These are phyloP conservation scores for Podospora conica DNA, from an alignment of 495 filamentous ascomycete genomes.

Conservation along the genomic window DNA sequence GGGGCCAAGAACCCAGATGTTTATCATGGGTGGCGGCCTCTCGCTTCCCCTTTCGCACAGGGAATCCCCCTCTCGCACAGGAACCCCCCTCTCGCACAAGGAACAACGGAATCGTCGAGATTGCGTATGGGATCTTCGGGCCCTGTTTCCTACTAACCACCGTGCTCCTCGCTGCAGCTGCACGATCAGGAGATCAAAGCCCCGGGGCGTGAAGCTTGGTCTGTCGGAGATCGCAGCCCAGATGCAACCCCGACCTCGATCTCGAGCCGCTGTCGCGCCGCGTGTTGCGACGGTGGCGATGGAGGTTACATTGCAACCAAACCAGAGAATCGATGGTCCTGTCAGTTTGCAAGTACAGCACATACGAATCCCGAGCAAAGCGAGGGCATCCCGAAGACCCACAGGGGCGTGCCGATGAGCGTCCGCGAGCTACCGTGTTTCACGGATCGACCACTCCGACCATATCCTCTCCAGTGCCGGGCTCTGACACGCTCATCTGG, in stretches of 20 bases:
- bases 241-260: not conserved
- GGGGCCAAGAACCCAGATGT: not conserved
- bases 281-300: not conserved
- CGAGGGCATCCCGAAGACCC: not conserved
- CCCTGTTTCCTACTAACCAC: not conserved
- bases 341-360: not conserved
- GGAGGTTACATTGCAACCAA: not conserved
- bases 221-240: not conserved
- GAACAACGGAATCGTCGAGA: not conserved
- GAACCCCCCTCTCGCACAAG: not conserved
- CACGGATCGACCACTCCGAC: not conserved
- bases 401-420: not conserved
- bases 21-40: not conserved
- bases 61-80: not conserved
- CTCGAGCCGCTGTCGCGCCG: not conserved
- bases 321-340: not conserved
- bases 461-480: not conserved
- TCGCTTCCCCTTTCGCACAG: not conserved
- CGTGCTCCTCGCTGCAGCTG: not conserved
- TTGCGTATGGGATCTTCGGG: conserved; percentile 1
- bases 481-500: not conserved
- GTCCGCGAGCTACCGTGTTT: not conserved
- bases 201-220: not conserved
- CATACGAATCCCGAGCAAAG: not conserved
- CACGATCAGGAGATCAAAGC: not conserved